Evolutionary conservation across 2,329 filamentous ascomycete genomes (phyloP), one percentile per base, ranked within the genome.

Genomic region (Alternaria triticimaculans): DNA sequence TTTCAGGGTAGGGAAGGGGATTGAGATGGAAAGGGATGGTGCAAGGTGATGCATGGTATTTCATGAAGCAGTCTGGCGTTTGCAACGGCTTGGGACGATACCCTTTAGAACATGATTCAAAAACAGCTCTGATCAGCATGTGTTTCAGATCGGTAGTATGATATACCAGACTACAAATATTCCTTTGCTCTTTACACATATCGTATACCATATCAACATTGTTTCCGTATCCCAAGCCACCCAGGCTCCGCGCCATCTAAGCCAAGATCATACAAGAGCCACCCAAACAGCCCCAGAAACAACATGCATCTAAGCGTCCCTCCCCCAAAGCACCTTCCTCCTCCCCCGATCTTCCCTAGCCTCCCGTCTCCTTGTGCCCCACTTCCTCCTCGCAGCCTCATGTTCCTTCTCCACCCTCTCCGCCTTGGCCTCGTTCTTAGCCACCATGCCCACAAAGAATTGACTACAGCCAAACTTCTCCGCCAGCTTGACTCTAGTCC

Each of bases 391-490:
- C 48, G 87, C 83, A 50, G 80, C 83, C 72, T 87, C 84, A 71
- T 88, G 74, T 69, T 80, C 85, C 82, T 65, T 84, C 44, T 78
- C 77, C 11, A 83, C 80, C 64, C 76, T 69, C 69, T 78, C 76
- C 63, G 78, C 80, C 76, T 82, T 82, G 59, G 76, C 78, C 58
- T 76, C 70, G 46, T 69, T 73, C 63, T 84, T 85, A 28, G 85
- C 86, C 66, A 88, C 86, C 81, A 89, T 82, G 10, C 85, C 85
- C 49, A 90, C 84, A 68, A 91, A 90, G 55, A 90, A 85, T 61
- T 86, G 82, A 60, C 84, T 88, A 78, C 88, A 90, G 6, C 86
- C 84, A 74, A 89, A 91, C 73, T 85, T 86, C 76, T 88, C 85
- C 43, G 89, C 88, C 67, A 91, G 76, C 72, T 83, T 84, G 60